Evolutionary conservation across 2,329 filamentous ascomycete species (phyloP).

Genomic region (Biscogniauxia mediterranea): DNA sequence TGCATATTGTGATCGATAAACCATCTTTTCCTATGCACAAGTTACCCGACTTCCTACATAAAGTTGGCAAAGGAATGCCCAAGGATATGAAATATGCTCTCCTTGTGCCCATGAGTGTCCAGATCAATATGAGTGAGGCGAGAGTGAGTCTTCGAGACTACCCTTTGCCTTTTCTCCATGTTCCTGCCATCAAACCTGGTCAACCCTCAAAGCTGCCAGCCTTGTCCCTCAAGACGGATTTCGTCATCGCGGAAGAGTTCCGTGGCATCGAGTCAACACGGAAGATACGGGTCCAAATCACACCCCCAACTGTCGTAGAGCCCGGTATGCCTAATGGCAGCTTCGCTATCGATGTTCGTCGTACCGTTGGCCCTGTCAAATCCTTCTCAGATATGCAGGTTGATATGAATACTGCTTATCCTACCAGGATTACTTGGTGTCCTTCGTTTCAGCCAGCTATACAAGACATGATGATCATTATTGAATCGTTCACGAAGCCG

Average conservation of each 20-base stretch:
- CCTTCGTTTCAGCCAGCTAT: conserved; percentile 97
- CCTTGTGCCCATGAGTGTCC: conserved; percentile 84
- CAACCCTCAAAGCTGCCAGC: conserved; percentile 80
- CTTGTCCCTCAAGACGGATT: conserved; percentile 81
- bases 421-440: conserved; percentile 94
- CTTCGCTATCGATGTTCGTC: conserved; percentile 81
- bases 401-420: conserved; percentile 88
- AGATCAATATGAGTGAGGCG: conserved; percentile 86
- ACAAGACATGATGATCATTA: conserved; percentile 99
- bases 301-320: conserved; percentile 66
- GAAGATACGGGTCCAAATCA: conserved; percentile 77
- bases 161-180: conserved; percentile 85
- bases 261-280: conserved; percentile 77
- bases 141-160: conserved; percentile 88
- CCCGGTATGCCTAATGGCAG: conserved; percentile 57
- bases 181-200: conserved; percentile 75
- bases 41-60: conserved; percentile 79
- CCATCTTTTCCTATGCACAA: conserved; percentile 84
- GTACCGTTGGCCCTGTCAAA: conserved; percentile 93
- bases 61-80: conserved; percentile 96
- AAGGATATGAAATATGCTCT: conserved; percentile 86
- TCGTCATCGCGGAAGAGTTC: conserved; percentile 94
- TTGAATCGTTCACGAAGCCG: conserved; percentile 96
- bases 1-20: conserved; percentile 85
- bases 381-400: conserved; percentile 91